phyloP scores from a whole-genome alignment of 2,329 filamentous ascomycete genomes.

The Penicillium hesseltinei region DNA sequence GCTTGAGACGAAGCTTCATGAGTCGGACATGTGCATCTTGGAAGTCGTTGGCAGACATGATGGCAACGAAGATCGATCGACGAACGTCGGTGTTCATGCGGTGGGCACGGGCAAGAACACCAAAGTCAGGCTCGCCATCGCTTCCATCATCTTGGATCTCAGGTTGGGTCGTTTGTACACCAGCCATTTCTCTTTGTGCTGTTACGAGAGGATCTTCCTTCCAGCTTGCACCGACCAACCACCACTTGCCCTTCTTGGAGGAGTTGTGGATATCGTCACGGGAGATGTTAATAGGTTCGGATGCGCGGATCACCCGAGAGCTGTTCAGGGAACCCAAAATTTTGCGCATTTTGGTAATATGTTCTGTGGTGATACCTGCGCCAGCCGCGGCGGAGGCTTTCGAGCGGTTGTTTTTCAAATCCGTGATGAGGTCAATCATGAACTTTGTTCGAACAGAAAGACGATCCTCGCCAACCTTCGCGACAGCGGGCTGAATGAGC shows the following conservation, averaged over 20 bases:
- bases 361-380: constrained; percentile 72
- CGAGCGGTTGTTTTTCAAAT: constrained; percentile 89
- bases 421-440: constrained; percentile 95
- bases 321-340: constrained; percentile 73
- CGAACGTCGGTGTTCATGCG: constrained; percentile 85
- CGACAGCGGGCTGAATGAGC: constrained; percentile 70
- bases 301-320: constrained; percentile 63
- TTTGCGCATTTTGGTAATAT: constrained; percentile 86
- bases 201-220: constrained; percentile 44
- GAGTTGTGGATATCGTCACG: constrained; percentile 78
- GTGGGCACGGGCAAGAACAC: constrained; percentile 72
- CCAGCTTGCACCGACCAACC: constrained; percentile 97
- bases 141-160: constrained; percentile 26
- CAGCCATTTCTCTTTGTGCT: constrained; percentile 34
- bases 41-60: constrained; percentile 81
- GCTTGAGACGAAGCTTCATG: constrained; percentile 79
- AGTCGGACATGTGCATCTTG: constrained; percentile 80
- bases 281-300: constrained; percentile 77
- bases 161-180: constrained; percentile 12
- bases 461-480: constrained; percentile 64
- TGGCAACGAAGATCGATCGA: constrained; percentile 86
- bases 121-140: constrained; percentile 59
- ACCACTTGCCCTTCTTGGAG: constrained; percentile 93
- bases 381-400: constrained; percentile 69
- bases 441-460: constrained; percentile 88